Evolutionary conservation across 306 rosid genomes (phyloP).

Genomic region (Vachellia pachyceras): DNA sequence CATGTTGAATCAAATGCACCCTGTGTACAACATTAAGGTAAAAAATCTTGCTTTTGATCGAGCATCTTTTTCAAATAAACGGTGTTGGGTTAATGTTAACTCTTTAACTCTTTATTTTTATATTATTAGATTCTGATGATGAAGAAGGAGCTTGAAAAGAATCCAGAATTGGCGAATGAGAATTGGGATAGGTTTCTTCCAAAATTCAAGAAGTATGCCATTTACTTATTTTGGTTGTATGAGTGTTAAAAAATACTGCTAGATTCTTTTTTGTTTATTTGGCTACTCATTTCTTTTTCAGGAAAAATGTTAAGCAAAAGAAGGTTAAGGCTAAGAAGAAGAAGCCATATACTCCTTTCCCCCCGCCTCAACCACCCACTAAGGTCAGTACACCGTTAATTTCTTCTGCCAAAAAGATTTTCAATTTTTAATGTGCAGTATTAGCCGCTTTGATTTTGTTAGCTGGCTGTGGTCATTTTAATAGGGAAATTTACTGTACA

Average conservation of each 20-base stretch:
- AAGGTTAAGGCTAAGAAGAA: constrained; percentile 72
- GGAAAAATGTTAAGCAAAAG: constrained; percentile 88
- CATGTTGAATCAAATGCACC: constrained; percentile 87
- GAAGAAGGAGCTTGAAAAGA: constrained; percentile 91
- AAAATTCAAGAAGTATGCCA: constrained; percentile 78
- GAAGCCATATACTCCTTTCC: constrained; percentile 86
- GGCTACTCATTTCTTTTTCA: constrained; percentile 36
- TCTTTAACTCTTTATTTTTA: constrained; percentile 9
- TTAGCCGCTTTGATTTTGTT: neutral
- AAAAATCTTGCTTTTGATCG: constrained; percentile 20
- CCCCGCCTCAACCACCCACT: constrained; percentile 90
- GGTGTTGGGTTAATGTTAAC: constrained; percentile 20
- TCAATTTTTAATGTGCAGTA: neutral
- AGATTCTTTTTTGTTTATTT: constrained; percentile 29
- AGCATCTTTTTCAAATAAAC: neutral
- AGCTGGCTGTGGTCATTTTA: neutral
- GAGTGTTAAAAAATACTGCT: neutral
- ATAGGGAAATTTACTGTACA: no score
- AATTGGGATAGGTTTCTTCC: constrained; percentile 98
- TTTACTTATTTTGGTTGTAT: constrained; percentile 26
- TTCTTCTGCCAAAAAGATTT: constrained; percentile 24
- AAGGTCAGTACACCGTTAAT: constrained; percentile 60
- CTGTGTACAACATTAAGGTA: constrained; percentile 93
- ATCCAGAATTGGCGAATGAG: constrained; percentile 85
- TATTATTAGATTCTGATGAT: constrained; percentile 76